Conservation (phyloP, 371 early-diverging fungal species). For the Apophysomyces ossiformis region DNA sequence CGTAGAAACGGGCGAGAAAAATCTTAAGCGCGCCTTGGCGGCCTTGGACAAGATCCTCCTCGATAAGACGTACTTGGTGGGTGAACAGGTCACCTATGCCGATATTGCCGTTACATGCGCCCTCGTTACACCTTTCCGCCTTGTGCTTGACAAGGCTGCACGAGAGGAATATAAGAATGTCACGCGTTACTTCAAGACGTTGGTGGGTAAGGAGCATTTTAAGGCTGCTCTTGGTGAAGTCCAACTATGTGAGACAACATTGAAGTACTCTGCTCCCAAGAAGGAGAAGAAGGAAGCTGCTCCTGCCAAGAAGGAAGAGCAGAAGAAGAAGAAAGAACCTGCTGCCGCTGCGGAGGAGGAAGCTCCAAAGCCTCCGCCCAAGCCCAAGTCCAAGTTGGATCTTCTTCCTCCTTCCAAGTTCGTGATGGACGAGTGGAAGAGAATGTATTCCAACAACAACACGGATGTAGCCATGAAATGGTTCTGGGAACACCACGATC, state of each 20-base stretch:
- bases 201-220: conserved; percentile 77
- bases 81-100: conserved; percentile 78
- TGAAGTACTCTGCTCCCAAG: conserved; percentile 47
- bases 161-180: conserved; percentile 84
- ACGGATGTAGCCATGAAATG: conserved; percentile 82
- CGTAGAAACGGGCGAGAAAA: conserved; percentile 60
- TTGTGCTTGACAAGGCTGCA: conserved; percentile 58
- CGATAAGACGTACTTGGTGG: conserved; percentile 79
- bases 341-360: conserved; percentile 53
- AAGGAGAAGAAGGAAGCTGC: conserved; percentile 44
- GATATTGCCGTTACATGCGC: conserved; percentile 66
- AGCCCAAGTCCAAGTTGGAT: conserved; percentile 87
- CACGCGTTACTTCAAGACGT: conserved; percentile 86
- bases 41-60: conserved; percentile 67
- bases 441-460: conserved; percentile 92
- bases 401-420: conserved; percentile 79
- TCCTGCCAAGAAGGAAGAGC: conserved; percentile 54
- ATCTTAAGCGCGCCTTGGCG: conserved; percentile 55
- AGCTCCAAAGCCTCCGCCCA: conserved; percentile 66
- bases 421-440: conserved; percentile 88
- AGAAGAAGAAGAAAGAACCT: conserved; percentile 31
- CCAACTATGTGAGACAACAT: conserved; percentile 37
- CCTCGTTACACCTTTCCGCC: conserved; percentile 54
- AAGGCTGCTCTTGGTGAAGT: conserved; percentile 77
- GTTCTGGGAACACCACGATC: conserved; percentile 88